Evolutionary conservation across 345 rosid species (phyloP).

Genomic region (Acer yangbiense): DNA sequence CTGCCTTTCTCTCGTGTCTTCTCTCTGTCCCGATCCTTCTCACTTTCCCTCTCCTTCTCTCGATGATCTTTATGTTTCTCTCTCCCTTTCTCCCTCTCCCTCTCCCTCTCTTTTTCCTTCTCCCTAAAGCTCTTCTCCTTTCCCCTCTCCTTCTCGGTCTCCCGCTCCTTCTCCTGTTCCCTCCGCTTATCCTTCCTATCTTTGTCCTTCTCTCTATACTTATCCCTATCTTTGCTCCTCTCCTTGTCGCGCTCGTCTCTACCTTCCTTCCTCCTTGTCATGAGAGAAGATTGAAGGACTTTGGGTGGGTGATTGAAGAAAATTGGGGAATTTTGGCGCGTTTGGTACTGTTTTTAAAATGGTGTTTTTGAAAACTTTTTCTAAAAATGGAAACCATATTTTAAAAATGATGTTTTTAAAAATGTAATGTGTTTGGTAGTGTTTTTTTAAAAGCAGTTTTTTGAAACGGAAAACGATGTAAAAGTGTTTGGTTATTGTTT

Average conservation of each 20-base stretch:
- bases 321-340: too few relatives aligned
- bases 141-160: constrained; percentile 30
- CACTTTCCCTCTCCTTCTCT: constrained; percentile 52
- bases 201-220: constrained; percentile 46
- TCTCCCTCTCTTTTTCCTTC: constrained; percentile 51
- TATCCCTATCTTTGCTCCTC: constrained; percentile 43
- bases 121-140: constrained; percentile 29
- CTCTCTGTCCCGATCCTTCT: constrained; percentile 43
- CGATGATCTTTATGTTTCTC: constrained; percentile 46
- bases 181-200: constrained; percentile 44
- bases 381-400: too few relatives aligned
- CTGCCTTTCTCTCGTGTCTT: constrained; percentile 33
- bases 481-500: too few relatives aligned
- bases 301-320: too few relatives aligned
- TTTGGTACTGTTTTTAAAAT: too few relatives aligned
- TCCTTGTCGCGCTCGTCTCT: constrained; percentile 37
- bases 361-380: too few relatives aligned
- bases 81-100: constrained; percentile 40
- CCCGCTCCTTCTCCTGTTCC: constrained; percentile 41
- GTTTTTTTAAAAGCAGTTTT: too few relatives aligned
- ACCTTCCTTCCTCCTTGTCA: constrained; percentile 38
- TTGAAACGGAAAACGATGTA: too few relatives aligned
- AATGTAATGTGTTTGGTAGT: too few relatives aligned
- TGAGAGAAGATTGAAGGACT: too few relatives aligned
- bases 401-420: too few relatives aligned